A percentile compares a stretch with the other conserved stretches of the same genome.
phyloP scores from a whole-genome alignment of 371 early-diverging fungal species.

The Chytridium lagenaria region DNA sequence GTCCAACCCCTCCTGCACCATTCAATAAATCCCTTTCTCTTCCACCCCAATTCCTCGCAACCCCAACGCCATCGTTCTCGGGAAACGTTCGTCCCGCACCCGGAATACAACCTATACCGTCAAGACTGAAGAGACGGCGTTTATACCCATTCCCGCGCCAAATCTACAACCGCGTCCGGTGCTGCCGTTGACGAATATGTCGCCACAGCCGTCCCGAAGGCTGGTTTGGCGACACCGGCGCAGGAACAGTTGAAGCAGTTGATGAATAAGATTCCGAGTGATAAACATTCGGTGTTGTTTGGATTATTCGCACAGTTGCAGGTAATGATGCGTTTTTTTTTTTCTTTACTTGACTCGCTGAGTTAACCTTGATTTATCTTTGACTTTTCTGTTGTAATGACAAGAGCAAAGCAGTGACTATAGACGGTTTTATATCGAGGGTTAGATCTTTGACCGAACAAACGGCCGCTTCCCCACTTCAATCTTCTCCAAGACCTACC shows the following conservation, averaged over 20 bases:
- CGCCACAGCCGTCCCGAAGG: neutral
- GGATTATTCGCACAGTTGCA: neutral
- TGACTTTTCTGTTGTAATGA: neutral
- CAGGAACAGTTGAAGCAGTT: neutral
- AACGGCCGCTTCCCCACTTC: too few species aligned
- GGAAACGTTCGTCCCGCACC: neutral
- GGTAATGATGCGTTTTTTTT: constrained; percentile 7
- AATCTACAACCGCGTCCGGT: neutral
- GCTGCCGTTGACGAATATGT: too few species aligned
- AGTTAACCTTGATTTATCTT: neutral
- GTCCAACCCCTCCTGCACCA: neutral
- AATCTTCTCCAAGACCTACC: too few species aligned
- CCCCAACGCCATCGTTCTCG: neutral
- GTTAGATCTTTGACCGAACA: too few species aligned
- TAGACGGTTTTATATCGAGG: neutral
- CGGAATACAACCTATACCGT: neutral
- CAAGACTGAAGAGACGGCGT: too few species aligned
- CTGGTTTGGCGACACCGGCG: neutral
- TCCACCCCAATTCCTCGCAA: neutral
- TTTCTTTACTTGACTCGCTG: neutral
- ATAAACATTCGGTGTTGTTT: neutral
- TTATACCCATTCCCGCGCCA: neutral
- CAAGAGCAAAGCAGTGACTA: neutral
- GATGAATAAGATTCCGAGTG: neutral
- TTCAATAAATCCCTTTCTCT: constrained; percentile 5